Base-by-base conservation (phyloP, 306 rosid genomes). In the Sicyos baderoa region DNA sequence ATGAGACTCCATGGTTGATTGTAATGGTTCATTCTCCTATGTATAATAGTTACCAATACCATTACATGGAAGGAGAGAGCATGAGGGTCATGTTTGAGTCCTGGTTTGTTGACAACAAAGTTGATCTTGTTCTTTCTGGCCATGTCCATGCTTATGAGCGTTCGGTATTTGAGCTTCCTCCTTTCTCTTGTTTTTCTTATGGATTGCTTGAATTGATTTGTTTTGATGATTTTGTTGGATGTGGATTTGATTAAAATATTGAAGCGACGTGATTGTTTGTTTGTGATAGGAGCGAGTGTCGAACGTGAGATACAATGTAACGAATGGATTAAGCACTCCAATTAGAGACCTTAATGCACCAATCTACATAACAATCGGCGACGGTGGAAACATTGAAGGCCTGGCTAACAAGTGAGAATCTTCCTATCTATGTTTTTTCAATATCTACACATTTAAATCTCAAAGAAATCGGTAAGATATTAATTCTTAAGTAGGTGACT, bases 1-100 rank as follows among this genome's bases (percentile, higher is more conserved):
- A 17, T 5, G 82, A 85, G 74, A 85, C 89, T 17, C 84, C 84
- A 9, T 79, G 89, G 89, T 64, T 85, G 69, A 82, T 82, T 17
- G 79, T 85, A 51, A 80, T 82, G 45, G 44, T 82, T 22, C 86
- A 85, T 49, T 6, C 71, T 48, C 86, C 89, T 51, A 66, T 71
- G 58, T 82, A 85, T 59, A 78, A 45, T 29, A 82, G 83, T 52
- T 66, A 82, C 57, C 14, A 9, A 29, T n/a, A 27, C 64, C 88
- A 82, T 68, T 83, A 72, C 15, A 78, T 83, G 87, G 87, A 77
- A 57, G 81, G 81, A 23, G 77, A 77, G 70, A 73, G 70, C 74
- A 77, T 77, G 81, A 72, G 81, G 61, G 81, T 77, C 18, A 42
- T 35, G 68, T 72, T 72, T 21, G 81, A 77, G 22, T 40, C 81